Base-by-base conservation (phyloP, 2,329 filamentous ascomycete species). In the Penicillium sclerotigenum region DNA sequence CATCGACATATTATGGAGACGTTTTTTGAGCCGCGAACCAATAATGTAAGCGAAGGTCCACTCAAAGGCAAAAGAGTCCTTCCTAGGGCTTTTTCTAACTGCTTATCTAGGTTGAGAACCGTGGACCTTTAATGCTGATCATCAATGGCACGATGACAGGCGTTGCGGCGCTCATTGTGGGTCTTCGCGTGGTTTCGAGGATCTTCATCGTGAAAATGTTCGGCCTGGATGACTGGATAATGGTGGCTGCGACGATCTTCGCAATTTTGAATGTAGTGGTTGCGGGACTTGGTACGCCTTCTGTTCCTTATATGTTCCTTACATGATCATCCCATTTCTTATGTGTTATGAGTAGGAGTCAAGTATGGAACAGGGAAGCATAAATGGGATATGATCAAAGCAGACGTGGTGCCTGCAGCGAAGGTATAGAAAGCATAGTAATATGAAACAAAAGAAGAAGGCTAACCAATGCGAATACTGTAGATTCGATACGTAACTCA, bases 111-210 rank as follows among this genome's bases (percentile, higher is more conserved):
- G 16, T 48, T 22, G 46, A 38, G n/a, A 20, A 48, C n/a, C 46
- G 46, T 38, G 46, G 46, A 11, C 34, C 46, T 22, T 2, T 38
- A 16, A 11, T 48, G 34, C 34, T 48, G 34, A 48, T 50, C 20
- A 58, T 59, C 50, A 59, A 59, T 29, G 24, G 46, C 33, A 48
- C 46, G n/a, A n/a, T 48, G n/a, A 48, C 46, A 9, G 46, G 34
- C 13, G 1, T 48, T 8, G 46, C 46, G 24, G 33, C 34, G 10
- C 16, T 48, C 24, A 48, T 48, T 38, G 46, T 48, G 34, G 24
- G 34, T 11, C 46, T 48, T 22, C 46, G 46, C 2, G 24, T n/a
- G 24, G 28, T 48, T 16, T 48, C 46, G 22, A 48, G 46, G 34
- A 6, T 38, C 34, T 38, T 48, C 24, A 48, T 48, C 5, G 46